These are phyloP conservation scores for Melastoma malabathricum DNA, from an alignment of 345 rosid species.

Conservation along the genomic window DNA sequence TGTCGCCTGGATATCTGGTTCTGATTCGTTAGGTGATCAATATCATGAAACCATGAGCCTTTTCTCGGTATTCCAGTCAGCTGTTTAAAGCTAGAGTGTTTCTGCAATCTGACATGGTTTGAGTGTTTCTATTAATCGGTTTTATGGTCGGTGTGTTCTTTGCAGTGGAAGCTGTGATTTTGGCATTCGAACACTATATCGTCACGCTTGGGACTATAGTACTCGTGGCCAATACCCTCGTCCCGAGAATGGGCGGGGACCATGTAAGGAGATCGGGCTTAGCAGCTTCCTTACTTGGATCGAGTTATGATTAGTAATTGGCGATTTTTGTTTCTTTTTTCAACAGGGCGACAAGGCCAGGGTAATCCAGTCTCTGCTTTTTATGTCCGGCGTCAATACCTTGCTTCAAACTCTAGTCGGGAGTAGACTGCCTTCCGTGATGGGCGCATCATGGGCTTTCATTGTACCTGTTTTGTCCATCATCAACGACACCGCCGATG, in stretches of 20 bases:
- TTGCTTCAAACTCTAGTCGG: constrained; percentile 78
- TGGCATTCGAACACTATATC: constrained; percentile 91
- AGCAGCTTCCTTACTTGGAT: neutral
- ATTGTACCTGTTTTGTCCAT: constrained; percentile 62
- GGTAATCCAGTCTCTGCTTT: constrained; percentile 66
- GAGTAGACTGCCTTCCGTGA: constrained; percentile 86
- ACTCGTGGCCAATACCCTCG: constrained; percentile 48
- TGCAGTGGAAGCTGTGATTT: constrained; percentile 52
- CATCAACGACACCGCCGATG: constrained; percentile 51
- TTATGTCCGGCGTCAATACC: constrained; percentile 89
- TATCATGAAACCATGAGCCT: no score
- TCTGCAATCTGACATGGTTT: no score
- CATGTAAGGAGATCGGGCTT: constrained; percentile 30
- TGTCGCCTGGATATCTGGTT: no score
- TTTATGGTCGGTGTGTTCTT: constrained; percentile 2
- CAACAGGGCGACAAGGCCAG: constrained; percentile 82
- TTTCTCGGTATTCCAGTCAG: no score
- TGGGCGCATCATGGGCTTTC: constrained; percentile 81
- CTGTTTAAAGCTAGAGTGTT: no score
- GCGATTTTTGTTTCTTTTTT: neutral
- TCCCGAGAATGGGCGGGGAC: constrained; percentile 76
- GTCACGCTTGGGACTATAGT: constrained; percentile 88
- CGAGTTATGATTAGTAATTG: neutral
- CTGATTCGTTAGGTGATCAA: no score
- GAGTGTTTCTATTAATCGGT: no score